phyloP scores from a whole-genome alignment of 2,329 filamentous ascomycete genomes.

The Chrysoporthe austroafricana region DNA sequence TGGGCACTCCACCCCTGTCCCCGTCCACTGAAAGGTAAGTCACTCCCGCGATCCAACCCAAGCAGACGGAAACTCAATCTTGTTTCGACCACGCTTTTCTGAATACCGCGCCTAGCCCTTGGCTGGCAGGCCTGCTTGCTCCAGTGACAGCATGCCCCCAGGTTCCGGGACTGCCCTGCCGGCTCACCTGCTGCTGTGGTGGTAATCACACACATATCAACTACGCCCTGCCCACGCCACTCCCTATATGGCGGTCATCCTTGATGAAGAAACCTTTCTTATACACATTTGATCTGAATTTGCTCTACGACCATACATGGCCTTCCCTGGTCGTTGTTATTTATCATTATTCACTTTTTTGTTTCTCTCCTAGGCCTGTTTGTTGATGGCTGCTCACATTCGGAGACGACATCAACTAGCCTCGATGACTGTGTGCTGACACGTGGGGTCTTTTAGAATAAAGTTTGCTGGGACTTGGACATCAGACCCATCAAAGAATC shows the following conservation, averaged over 20 bases:
- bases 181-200: not conserved
- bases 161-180: not conserved
- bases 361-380: not conserved
- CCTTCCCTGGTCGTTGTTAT: not conserved
- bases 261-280: constrained; percentile 1
- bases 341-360: not conserved
- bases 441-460: not conserved
- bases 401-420: not conserved
- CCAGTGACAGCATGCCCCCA: not conserved
- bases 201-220: constrained; percentile 5
- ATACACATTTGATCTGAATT: constrained; percentile 2
- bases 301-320: not conserved
- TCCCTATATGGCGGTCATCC: constrained; percentile 6
- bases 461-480: not conserved
- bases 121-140: constrained; percentile 14
- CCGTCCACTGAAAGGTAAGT: constrained; percentile 16
- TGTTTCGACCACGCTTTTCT: constrained; percentile 19
- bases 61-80: constrained; percentile 20
- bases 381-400: not conserved
- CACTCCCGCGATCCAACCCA: constrained; percentile 25
- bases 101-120: constrained; percentile 13
- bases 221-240: constrained; percentile 10
- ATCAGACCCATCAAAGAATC: not conserved
- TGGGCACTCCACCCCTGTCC: constrained; percentile 18
- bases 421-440: constrained; percentile 5